Evolutionary conservation across 768 basidiomycete species (phyloP), one percentile per base, ranked within the genome.

Genomic region (Russula sp.): DNA sequence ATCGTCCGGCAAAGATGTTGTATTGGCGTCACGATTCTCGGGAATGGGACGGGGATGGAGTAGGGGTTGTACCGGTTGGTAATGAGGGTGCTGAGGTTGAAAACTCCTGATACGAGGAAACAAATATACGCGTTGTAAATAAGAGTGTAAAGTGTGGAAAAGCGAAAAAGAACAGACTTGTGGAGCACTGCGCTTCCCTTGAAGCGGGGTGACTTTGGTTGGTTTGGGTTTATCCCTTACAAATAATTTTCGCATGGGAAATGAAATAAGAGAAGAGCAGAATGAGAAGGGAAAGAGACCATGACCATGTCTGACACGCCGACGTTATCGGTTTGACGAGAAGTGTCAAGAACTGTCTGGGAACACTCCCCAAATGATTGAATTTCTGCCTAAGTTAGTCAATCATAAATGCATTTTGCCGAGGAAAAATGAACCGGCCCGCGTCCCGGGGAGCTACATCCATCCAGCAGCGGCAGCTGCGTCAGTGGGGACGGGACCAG

Each of bases 221-320:
- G 70, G 61, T 70, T 79, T 83, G 59, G 70, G 66, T 68, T 82
- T 85, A 70, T 77, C 78, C 57, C 80, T 75, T 32, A 76, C 76
- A 62, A 87, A 86, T 48, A 87, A 73, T 75, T 80, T 85, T 76
- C 82, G 85, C 84, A 85, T 86, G 42, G 69, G 54, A n/a, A n/a
- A n/a, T n/a, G n/a, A n/a, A n/a, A n/a, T n/a, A n/a, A n/a, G n/a
- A 50, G 11, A 35, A 13, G 49, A 62, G 18, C 18, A 18, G 22
- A n/a, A 51, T 27, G 37, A 57, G 22, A 32, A 39, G 34, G 27
- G 50, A 18, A 27, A 27, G 27, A 27, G 2, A 2, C 3, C 27
- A 22, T 22, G 22, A 22, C 22, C 22, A 22, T n/a, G n/a, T n/a
- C n/a, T n/a, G n/a, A n/a, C n/a, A n/a, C n/a, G n/a, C n/a, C 2